Evolutionary conservation across 257 asterid genomes (phyloP).

Genomic region (Rehmannia glutinosa): DNA sequence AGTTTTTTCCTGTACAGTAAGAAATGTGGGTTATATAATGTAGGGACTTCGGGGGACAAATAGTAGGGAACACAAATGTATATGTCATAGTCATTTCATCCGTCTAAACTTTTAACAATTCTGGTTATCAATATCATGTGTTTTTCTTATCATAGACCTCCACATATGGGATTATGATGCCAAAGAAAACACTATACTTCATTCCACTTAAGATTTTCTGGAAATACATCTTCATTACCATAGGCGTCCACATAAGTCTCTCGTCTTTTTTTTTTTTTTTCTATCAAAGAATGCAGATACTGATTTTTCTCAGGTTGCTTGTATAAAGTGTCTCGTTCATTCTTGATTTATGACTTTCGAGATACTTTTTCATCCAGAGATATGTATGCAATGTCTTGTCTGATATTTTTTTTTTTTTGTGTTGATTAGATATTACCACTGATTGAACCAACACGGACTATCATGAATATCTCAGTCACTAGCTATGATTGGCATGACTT

Average conservation of each 20-base stretch:
- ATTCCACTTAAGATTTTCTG: neutral
- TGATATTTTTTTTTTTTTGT: slow-evolving; percentile 12
- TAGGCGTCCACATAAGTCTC: neutral
- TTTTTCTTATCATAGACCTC: neutral
- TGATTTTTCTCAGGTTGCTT: slow-evolving; percentile 4
- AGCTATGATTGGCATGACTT: slow-evolving; percentile 95
- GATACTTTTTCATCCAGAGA: neutral
- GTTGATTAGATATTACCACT: slow-evolving; percentile 76
- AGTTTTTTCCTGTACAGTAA: slow-evolving; percentile 8
- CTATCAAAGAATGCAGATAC: neutral
- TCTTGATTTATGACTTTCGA: slow-evolving; percentile 1
- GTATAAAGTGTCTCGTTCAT: neutral
- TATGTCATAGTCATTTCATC: no score
- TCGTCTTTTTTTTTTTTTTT: neutral
- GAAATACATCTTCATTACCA: neutral
- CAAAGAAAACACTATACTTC: neutral
- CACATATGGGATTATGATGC: slow-evolving; percentile 4
- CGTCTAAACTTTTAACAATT: neutral
- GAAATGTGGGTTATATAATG: slow-evolving; percentile 9
- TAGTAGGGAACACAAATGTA: neutral
- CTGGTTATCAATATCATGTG: neutral
- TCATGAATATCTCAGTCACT: slow-evolving; percentile 64
- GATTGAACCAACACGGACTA: slow-evolving; percentile 74
- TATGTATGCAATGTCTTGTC: neutral
- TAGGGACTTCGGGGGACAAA: neutral